These are phyloP conservation scores for Penium margaritaceum DNA, from an alignment of 139 green algal species.

Conservation along the genomic window DNA sequence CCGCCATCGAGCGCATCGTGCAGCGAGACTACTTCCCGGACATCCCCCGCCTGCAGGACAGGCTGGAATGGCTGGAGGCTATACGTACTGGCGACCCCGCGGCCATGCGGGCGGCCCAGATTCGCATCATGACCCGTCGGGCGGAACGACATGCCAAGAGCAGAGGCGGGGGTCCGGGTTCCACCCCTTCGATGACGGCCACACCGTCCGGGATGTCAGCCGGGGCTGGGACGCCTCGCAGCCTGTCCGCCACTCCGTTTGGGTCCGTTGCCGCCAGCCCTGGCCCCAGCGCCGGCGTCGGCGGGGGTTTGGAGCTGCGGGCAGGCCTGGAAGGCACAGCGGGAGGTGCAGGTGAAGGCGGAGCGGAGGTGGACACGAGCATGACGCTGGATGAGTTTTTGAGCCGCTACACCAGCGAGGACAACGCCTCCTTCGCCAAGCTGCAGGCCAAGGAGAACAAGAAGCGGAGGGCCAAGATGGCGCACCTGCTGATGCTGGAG, in stretches of 20 bases:
- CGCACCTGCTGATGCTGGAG: conserved; percentile 13
- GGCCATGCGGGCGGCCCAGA: conserved; percentile 64
- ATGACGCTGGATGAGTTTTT: conserved; percentile 47
- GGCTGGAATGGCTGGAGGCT: conserved; percentile 78
- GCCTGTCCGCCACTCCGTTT: too few relatives aligned
- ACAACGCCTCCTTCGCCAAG: conserved; percentile 44
- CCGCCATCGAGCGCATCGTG: conserved; percentile 74
- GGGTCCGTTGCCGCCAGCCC: too few relatives aligned
- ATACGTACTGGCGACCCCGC: conserved; percentile 62
- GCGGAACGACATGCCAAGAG: too few relatives aligned
- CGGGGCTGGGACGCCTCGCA: too few relatives aligned
- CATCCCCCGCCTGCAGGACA: conserved; percentile 69
- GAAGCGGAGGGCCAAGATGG: conserved; percentile 12
- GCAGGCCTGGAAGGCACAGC: too few relatives aligned
- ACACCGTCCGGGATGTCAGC: too few relatives aligned
- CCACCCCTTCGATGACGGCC: too few relatives aligned
- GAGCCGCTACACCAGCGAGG: conserved; percentile 42
- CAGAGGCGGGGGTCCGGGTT: too few relatives aligned
- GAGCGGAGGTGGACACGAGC: conserved; percentile 1
- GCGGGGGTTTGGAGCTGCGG: too few relatives aligned
- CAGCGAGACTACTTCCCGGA: conserved; percentile 90
- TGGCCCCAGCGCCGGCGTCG: too few relatives aligned
- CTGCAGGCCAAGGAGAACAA: conserved; percentile 32
- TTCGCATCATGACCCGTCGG: conserved; percentile 58
- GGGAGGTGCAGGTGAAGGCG: too few relatives aligned